Evolutionary conservation across 306 rosid species (phyloP).

Genomic region (Lathyrus tuberosus): DNA sequence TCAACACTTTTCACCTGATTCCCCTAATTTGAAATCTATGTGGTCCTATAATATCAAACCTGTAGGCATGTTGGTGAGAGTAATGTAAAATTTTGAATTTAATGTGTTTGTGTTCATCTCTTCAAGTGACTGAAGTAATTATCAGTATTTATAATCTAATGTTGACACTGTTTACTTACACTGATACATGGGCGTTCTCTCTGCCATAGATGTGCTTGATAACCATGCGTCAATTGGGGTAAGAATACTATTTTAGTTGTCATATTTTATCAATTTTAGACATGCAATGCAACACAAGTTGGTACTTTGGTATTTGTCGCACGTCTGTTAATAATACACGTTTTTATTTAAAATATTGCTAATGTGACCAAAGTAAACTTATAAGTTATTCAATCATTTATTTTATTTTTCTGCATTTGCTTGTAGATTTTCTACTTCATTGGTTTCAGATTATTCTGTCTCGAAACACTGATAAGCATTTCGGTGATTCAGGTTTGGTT

Average conservation of each 20-base stretch:
- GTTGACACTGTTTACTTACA: slow-evolving; percentile 34
- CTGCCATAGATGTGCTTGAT: slow-evolving; percentile 75
- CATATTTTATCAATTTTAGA: too few relatives aligned
- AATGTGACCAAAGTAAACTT: neutral
- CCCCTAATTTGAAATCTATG: neutral
- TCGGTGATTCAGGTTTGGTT: slow-evolving; percentile 86
- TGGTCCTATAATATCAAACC: neutral
- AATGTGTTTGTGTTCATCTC: neutral
- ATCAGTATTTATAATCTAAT: slow-evolving; percentile 12
- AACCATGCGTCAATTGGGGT: slow-evolving; percentile 72
- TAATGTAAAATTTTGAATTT: neutral
- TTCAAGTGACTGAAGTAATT: slow-evolving; percentile 19
- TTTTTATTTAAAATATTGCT: slow-evolving; percentile 28
- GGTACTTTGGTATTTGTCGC: neutral
- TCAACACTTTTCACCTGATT: neutral
- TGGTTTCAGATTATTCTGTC: slow-evolving; percentile 80
- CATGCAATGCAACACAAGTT: neutral
- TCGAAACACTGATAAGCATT: slow-evolving; percentile 72
- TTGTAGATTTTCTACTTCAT: slow-evolving; percentile 87
- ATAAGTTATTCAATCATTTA: slow-evolving; percentile 1
- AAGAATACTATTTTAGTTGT: slow-evolving; percentile 39
- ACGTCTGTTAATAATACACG: too few relatives aligned
- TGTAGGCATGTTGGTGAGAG: neutral
- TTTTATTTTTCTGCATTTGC: slow-evolving; percentile 17
- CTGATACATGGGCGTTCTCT: slow-evolving; percentile 77